These are phyloP conservation scores for Crassisporium funariophilum DNA, from an alignment of 768 basidiomycete species.

Conservation along the genomic window DNA sequence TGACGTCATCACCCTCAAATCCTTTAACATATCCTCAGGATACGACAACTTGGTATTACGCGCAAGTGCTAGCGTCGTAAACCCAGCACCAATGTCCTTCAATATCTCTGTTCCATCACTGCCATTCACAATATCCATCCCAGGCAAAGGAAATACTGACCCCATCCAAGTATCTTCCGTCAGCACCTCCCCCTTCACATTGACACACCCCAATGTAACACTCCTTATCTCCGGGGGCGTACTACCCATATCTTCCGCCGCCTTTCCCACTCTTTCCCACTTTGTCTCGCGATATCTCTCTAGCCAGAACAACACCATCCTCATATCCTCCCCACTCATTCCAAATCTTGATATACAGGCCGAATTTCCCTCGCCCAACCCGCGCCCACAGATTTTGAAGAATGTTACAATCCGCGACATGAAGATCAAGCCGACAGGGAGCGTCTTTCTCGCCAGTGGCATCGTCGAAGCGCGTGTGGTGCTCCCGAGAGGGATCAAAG, in stretches of 20 bases:
- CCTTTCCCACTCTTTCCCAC: slow-evolving; percentile 50
- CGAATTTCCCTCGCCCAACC: slow-evolving; percentile 66
- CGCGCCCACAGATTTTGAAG: slow-evolving; percentile 65
- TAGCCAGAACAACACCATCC: slow-evolving; percentile 54
- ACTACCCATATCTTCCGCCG: slow-evolving; percentile 46
- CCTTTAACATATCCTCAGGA: slow-evolving; percentile 47
- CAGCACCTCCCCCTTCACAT: slow-evolving; percentile 53
- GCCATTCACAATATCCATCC: slow-evolving; percentile 47
- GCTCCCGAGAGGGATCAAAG: slow-evolving; percentile 68
- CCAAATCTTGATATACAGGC: slow-evolving; percentile 48
- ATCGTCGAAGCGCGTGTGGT: slow-evolving; percentile 65
- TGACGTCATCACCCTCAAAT: slow-evolving; percentile 60
- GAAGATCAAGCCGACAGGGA: slow-evolving; percentile 48
- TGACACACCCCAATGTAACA: slow-evolving; percentile 71
- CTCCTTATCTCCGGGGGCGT: slow-evolving; percentile 57
- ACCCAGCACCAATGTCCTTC: slow-evolving; percentile 56
- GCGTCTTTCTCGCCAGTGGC: slow-evolving; percentile 66
- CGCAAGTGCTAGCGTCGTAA: slow-evolving; percentile 58
- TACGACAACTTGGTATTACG: slow-evolving; percentile 38
- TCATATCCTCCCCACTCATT: slow-evolving; percentile 54
- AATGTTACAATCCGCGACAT: slow-evolving; percentile 77
- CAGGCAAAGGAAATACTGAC: slow-evolving; percentile 3
- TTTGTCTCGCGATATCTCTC: slow-evolving; percentile 71
- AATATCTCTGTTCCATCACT: slow-evolving; percentile 54
- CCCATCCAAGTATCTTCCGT: slow-evolving; percentile 55